Conservation (phyloP, 208 protist species). For the Leptomonas seymouri region DNA sequence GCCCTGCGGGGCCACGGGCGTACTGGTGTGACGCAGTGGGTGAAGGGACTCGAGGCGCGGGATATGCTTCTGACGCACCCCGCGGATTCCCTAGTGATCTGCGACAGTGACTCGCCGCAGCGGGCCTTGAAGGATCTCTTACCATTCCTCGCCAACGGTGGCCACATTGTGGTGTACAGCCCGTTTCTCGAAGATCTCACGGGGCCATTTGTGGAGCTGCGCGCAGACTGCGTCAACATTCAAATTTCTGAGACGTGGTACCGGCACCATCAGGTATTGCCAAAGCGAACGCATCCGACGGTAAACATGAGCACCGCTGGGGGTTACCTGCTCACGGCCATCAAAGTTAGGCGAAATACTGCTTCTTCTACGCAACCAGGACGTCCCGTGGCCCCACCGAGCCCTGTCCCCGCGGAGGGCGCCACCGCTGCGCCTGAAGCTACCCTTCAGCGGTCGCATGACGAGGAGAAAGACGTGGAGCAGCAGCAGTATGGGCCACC, state of each 20-base stretch:
- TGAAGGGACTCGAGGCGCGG: constrained; percentile 74
- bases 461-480: neutral
- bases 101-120: constrained; percentile 43
- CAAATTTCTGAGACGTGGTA: constrained; percentile 93
- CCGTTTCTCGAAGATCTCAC: constrained; percentile 85
- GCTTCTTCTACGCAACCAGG: neutral
- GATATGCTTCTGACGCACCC: constrained; percentile 54
- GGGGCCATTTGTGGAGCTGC: constrained; percentile 58
- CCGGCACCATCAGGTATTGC: constrained; percentile 93
- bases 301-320: constrained; percentile 93
- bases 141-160: constrained; percentile 75
- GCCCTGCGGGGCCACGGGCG: neutral
- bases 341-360: constrained; percentile 65
- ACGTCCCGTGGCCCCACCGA: neutral
- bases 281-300: constrained; percentile 92
- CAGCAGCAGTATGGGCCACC: neutral
- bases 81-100: constrained; percentile 80
- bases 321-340: constrained; percentile 92
- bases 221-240: constrained; percentile 80
- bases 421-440: neutral
- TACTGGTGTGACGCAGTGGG: constrained; percentile 62
- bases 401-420: neutral
- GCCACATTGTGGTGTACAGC: constrained; percentile 89
- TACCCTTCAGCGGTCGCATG: neutral
- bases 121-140: constrained; percentile 56